Evolutionary conservation across 2,329 filamentous ascomycete genomes (phyloP).

Genomic region (Xylariaceae sp.): DNA sequence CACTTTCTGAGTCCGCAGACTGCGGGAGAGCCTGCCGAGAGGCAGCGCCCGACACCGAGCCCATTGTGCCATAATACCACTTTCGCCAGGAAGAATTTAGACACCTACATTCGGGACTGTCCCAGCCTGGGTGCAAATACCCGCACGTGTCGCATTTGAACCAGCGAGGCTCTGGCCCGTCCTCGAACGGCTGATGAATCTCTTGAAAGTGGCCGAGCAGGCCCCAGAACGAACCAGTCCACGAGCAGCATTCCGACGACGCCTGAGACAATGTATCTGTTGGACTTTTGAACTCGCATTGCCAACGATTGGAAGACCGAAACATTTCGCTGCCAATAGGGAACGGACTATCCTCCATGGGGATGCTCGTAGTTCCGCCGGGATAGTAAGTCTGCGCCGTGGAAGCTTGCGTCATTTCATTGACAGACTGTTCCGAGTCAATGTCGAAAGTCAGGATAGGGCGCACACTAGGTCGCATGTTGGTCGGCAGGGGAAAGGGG

Average conservation of each 20-base stretch:
- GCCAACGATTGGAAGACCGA: slow-evolving; percentile 15
- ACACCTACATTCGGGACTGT: slow-evolving; percentile 13
- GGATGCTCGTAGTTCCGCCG: slow-evolving; percentile 5
- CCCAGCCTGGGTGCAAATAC: slow-evolving; percentile 5
- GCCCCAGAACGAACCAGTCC: slow-evolving; percentile 18
- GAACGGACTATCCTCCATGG: slow-evolving; percentile 2
- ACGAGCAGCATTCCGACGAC: slow-evolving; percentile 15
- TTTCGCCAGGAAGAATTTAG: slow-evolving; percentile 8
- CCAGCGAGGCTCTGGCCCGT: slow-evolving; percentile 7
- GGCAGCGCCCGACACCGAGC: slow-evolving; percentile 8
- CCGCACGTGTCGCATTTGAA: slow-evolving; percentile 16
- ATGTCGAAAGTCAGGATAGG: slow-evolving; percentile 15
- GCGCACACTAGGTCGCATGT: slow-evolving; percentile 9
- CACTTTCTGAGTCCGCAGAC: slow-evolving; percentile 20
- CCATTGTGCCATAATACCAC: slow-evolving; percentile 17
- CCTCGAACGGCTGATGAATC: slow-evolving; percentile 17
- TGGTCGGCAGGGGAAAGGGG: slow-evolving; percentile 3
- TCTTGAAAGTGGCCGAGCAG: slow-evolving; percentile 16
- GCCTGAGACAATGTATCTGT: slow-evolving; percentile 9
- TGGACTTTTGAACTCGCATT: slow-evolving; percentile 17
- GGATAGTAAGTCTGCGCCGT: slow-evolving; percentile 13
- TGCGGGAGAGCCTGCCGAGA: slow-evolving; percentile 11
- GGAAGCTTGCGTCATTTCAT: slow-evolving; percentile 11
- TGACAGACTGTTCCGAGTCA: slow-evolving; percentile 11
- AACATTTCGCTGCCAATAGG: slow-evolving; percentile 16